These are phyloP conservation scores for Neoscytalidium dimidiatum DNA, from an alignment of 2,329 filamentous ascomycete species.

Conservation along the genomic window DNA sequence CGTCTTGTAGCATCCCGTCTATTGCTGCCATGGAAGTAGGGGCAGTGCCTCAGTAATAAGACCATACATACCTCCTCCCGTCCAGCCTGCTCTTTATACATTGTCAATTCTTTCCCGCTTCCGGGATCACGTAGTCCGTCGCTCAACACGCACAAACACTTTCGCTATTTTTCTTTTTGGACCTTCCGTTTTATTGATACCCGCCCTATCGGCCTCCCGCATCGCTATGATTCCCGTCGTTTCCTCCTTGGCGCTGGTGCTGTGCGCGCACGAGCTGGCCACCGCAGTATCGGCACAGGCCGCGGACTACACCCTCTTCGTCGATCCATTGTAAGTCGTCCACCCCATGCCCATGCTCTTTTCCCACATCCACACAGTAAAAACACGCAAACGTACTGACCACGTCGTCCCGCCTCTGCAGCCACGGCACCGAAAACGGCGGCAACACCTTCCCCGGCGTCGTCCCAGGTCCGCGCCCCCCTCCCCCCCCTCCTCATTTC, in stretches of 20 bases:
- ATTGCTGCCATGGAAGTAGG: background rate
- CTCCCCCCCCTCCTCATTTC: background rate
- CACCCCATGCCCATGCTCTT: too few relatives aligned
- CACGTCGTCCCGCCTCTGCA: background rate
- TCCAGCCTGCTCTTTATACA: background rate
- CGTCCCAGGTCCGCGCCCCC: conserved; percentile 28
- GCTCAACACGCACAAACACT: too few relatives aligned
- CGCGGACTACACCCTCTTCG: conserved; percentile 33
- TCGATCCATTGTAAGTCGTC: conserved; percentile 40
- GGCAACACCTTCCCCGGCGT: conserved; percentile 41
- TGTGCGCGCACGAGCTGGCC: background rate
- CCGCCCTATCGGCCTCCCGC: background rate
- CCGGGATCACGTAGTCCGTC: background rate
- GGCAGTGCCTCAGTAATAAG: background rate
- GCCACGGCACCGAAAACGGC: conserved; percentile 32
- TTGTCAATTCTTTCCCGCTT: too few relatives aligned
- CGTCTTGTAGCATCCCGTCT: background rate
- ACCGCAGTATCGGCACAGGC: background rate
- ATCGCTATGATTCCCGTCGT: background rate
- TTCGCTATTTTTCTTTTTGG: background rate
- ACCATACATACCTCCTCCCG: background rate
- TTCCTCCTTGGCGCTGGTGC: background rate
- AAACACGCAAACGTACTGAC: too few relatives aligned
- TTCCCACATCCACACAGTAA: background rate
- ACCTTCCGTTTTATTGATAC: background rate